These are phyloP conservation scores for Poterioochromonas sp. DNA, from an alignment of 352 stramenopile genomes.

Conservation along the genomic window DNA sequence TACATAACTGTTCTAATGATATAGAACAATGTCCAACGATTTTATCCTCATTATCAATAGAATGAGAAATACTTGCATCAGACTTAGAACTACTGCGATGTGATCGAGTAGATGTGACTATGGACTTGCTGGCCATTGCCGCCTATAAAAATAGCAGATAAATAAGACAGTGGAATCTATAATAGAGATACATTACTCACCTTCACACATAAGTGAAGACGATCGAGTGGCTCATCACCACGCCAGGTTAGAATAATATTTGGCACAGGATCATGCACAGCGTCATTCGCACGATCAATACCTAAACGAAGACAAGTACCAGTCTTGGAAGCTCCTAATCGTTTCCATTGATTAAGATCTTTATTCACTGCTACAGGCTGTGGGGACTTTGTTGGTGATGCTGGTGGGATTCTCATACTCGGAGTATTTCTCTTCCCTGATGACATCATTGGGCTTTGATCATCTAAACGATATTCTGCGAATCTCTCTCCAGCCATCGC, in stretches of 20 bases:
- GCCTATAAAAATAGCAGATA: conserved; percentile 9
- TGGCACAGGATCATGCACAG: not conserved
- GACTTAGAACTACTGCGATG: not conserved
- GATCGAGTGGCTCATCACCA: conserved; percentile 7
- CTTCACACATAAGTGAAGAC: not conserved
- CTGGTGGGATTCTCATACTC: not conserved
- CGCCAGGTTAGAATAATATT: not conserved
- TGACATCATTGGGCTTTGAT: not conserved
- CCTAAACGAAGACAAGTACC: not conserved
- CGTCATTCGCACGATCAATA: not conserved
- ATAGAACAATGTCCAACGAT: conserved; percentile 10
- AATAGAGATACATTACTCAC: no score
- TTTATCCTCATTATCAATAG: not conserved
- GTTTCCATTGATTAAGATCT: not conserved
- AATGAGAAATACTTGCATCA: not conserved
- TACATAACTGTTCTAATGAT: not conserved
- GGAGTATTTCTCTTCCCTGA: not conserved
- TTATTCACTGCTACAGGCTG: not conserved
- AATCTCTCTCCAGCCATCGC: not conserved
- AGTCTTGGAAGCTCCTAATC: not conserved
- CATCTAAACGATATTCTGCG: not conserved
- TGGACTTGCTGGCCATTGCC: not conserved
- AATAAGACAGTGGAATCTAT: no score
- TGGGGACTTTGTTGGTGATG: not conserved
- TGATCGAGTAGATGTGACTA: not conserved